A percentile compares a stretch with the other conserved stretches of the same genome.
These are phyloP conservation scores for Gossypium trilobum DNA, from an alignment of 441 rosid genomes.

Conservation along the genomic window DNA sequence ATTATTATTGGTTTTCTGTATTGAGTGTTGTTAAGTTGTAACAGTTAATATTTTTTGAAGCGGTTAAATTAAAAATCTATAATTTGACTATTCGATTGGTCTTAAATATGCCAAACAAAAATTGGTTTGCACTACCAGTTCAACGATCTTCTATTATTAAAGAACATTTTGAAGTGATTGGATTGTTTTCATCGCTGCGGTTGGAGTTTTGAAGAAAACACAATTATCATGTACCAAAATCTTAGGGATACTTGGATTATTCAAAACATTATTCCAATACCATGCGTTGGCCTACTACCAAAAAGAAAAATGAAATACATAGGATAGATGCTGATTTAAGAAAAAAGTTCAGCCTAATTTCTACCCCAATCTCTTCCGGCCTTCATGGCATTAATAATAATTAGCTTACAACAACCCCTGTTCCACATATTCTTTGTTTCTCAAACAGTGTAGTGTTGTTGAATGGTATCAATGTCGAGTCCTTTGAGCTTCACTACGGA, in stretches of 20 bases:
- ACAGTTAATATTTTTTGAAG: no score
- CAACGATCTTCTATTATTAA: no score
- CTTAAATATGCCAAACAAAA: no score
- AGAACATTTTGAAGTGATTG: no score
- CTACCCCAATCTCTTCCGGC: not conserved
- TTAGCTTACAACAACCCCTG: not conserved
- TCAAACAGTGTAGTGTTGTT: slow-evolving; percentile 62
- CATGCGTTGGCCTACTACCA: not conserved
- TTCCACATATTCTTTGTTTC: no score
- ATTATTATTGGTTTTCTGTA: no score
- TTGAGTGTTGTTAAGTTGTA: no score
- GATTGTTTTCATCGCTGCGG: no score
- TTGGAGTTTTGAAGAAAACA: no score
- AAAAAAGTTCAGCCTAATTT: not conserved
- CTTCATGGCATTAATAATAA: slow-evolving; percentile 1
- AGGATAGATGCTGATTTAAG: not conserved
- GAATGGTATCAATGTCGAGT: slow-evolving; percentile 57
- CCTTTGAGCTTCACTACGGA: slow-evolving; percentile 68
- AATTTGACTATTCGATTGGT: no score
- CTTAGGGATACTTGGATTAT: not conserved
- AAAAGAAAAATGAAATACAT: not conserved
- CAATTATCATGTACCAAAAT: not conserved
- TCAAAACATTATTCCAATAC: not conserved
- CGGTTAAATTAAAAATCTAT: no score
- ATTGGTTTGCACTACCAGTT: no score